Conservation (phyloP, 2,329 filamentous ascomycete species). For the Plectosphaerella sp. region DNA sequence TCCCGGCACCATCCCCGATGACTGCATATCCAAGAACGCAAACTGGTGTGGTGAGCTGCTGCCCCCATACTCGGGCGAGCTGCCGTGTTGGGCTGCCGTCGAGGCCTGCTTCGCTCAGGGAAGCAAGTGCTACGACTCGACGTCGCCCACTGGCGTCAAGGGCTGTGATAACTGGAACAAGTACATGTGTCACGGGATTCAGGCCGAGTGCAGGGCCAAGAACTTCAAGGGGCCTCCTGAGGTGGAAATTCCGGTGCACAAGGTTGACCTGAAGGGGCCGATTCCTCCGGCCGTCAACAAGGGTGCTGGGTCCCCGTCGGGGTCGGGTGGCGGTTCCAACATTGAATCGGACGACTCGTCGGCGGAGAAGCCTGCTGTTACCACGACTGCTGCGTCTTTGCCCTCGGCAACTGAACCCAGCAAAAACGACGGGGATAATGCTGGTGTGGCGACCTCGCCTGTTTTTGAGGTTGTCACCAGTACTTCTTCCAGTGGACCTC, state of each 20-base stretch:
- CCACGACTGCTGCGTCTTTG: not conserved
- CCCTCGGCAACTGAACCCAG: not conserved
- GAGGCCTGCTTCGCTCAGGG: constrained; percentile 55
- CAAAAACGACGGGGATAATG: not conserved
- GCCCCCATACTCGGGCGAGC: constrained; percentile 46
- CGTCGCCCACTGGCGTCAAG: constrained; percentile 53
- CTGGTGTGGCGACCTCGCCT: not conserved
- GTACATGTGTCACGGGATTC: constrained; percentile 50
- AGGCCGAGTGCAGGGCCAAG: constrained; percentile 34
- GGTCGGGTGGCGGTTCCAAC: not conserved
- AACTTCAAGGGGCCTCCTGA: constrained; percentile 44
- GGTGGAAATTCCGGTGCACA: constrained; percentile 28
- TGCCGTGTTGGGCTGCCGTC: constrained; percentile 56
- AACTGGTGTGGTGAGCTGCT: constrained; percentile 70
- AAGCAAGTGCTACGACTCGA: constrained; percentile 52
- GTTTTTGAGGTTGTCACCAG: not conserved
- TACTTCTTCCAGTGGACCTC: too few species aligned
- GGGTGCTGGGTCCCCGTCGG: not conserved
- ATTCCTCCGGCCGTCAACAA: constrained; percentile 25
- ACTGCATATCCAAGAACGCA: constrained; percentile 60
- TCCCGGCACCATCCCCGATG: constrained; percentile 47
- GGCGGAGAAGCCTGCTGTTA: constrained; percentile 1
- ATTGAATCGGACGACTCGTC: constrained; percentile 1
- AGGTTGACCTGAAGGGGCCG: constrained; percentile 22
- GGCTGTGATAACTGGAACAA: constrained; percentile 58